These are phyloP conservation scores for Tephrocybe sp. DNA, from an alignment of 768 basidiomycete genomes.

Conservation along the genomic window DNA sequence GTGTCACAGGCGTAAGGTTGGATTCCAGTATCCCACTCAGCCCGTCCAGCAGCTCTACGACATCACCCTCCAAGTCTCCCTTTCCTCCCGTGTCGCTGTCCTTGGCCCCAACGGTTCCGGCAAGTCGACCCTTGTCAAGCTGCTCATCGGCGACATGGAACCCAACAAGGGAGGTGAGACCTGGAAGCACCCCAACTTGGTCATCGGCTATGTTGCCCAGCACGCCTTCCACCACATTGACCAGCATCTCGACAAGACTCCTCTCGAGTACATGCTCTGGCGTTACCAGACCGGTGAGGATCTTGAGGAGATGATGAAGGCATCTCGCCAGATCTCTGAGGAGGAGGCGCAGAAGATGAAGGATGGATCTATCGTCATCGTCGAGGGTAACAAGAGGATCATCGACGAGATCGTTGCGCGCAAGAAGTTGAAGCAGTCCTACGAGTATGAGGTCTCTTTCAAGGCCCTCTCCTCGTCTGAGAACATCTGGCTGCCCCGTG, in stretches of 20 bases:
- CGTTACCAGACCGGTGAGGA: slow-evolving; percentile 99
- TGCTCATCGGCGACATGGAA: slow-evolving; percentile 96
- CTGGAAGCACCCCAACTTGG: slow-evolving; percentile 99
- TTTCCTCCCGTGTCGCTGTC: slow-evolving; percentile 97
- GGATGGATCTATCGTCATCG: slow-evolving; percentile 81
- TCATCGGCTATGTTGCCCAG: slow-evolving; percentile 98
- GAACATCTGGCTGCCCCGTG: slow-evolving; percentile 97
- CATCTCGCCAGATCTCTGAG: slow-evolving; percentile 80
- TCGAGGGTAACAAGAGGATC: slow-evolving; percentile 92
- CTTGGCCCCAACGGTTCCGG: slow-evolving; percentile 99
- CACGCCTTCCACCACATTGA: slow-evolving; percentile 99
- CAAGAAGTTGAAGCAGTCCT: slow-evolving; percentile 99
- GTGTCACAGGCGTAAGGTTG: slow-evolving; percentile 70
- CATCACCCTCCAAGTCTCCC: slow-evolving; percentile 94
- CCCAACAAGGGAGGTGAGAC: slow-evolving; percentile 95
- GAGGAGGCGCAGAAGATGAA: slow-evolving; percentile 96
- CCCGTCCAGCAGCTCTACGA: slow-evolving; percentile 89
- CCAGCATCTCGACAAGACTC: slow-evolving; percentile 97
- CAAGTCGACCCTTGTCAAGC: slow-evolving; percentile 95
- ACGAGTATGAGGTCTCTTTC: slow-evolving; percentile 98
- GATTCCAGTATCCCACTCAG: slow-evolving; percentile 93
- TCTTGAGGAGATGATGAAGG: slow-evolving; percentile 95
- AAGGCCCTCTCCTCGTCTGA: slow-evolving; percentile 94
- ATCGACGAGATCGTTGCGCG: slow-evolving; percentile 90
- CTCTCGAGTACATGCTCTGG: slow-evolving; percentile 99